Base-by-base conservation (phyloP, 352 stramenopile genomes). In the Albugo candida region DNA sequence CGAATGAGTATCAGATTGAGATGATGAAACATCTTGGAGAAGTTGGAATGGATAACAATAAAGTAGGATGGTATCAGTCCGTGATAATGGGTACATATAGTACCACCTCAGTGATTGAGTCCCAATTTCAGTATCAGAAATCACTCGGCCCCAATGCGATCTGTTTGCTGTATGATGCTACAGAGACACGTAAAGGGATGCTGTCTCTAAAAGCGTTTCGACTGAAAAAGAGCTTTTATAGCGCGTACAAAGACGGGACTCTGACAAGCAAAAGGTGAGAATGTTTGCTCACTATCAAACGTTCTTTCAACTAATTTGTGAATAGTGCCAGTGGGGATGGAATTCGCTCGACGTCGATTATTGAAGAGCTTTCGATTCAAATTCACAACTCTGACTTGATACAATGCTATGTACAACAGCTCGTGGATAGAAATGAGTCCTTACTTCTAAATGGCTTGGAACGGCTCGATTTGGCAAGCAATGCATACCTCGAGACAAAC, bases 21-120 rank as follows among this genome's bases (percentile, higher is more conserved):
- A 98, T 98, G 94, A 97, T 98, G 92, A 97, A 97, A 69, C 97
- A 96, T 77, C 64, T 98, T 41, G 79, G 91, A 42, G 93, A 98
- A 65, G 76, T 97, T 21, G 97, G 97, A 60, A 95, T 98, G 57
- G 94, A 98, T 65, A 98, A 97, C 70, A 99, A 98, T 68, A 97
- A 95, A 63, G 86, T 98, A 45, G 94, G 95, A 27, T 98, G 93
- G 93, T 99, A 99, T 71, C 91, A 97, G 61, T 97, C 84, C 27
- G 95, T 97, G 59, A 84, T 94, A 61, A 86, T 98, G 56, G 93
- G 92, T 16, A 95, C 94, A 21, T 98, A 97, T 64, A 97, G 84
- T 52, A 96, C 91, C 37, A 70, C 73, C 16, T 70, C 72, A n/a
- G 73, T 98, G 37, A 80, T 98, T 37, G 83, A 97, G 61, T 88